A percentile compares a stretch with the other conserved stretches of the same genome.
Evolutionary conservation across 129 eudicot genomes (phyloP).

Genomic region (Cynara cardunculus): DNA sequence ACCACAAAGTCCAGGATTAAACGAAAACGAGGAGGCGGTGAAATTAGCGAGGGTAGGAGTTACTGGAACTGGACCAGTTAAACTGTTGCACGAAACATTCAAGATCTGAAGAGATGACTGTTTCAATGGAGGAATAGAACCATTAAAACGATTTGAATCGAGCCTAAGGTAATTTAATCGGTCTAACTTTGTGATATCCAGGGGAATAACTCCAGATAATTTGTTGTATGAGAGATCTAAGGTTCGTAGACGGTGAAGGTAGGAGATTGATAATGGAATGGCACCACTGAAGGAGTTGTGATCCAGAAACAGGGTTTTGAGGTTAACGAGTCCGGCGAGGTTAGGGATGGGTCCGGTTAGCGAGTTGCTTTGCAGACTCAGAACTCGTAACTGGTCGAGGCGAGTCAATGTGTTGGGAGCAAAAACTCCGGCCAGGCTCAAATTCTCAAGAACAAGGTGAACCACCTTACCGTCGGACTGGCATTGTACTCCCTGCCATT

Average conservation of each 20-base stretch:
- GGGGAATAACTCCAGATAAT: slow-evolving; percentile 54
- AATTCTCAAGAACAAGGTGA: slow-evolving; percentile 43
- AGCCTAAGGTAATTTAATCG: slow-evolving; percentile 56
- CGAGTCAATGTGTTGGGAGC: slow-evolving; percentile 47
- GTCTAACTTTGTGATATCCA: slow-evolving; percentile 28
- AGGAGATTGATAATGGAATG: slow-evolving; percentile 54
- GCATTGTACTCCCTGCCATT: slow-evolving; percentile 78
- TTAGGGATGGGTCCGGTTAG: slow-evolving; percentile 86
- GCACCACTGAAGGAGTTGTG: slow-evolving; percentile 57
- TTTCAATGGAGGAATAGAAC: slow-evolving; percentile 71
- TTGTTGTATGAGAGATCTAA: slow-evolving; percentile 70
- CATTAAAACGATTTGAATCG: slow-evolving; percentile 63
- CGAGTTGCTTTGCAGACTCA: slow-evolving; percentile 67
- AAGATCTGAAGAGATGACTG: slow-evolving; percentile 54
- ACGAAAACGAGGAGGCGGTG: slow-evolving; percentile 30
- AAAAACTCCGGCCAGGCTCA: slow-evolving; percentile 53
- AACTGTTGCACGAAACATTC: slow-evolving; percentile 61
- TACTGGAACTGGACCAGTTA: slow-evolving; percentile 73
- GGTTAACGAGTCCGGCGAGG: slow-evolving; percentile 52
- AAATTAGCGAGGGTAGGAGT: slow-evolving; percentile 51
- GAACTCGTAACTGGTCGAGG: slow-evolving; percentile 75
- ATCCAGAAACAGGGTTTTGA: slow-evolving; percentile 62
- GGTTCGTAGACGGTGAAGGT: slow-evolving; percentile 68
- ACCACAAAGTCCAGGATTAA: slow-evolving; percentile 75
- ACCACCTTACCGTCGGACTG: slow-evolving; percentile 31